Evolutionary conservation across 352 stramenopile genomes (phyloP).

Genomic region (Thalassiosira exigua): DNA sequence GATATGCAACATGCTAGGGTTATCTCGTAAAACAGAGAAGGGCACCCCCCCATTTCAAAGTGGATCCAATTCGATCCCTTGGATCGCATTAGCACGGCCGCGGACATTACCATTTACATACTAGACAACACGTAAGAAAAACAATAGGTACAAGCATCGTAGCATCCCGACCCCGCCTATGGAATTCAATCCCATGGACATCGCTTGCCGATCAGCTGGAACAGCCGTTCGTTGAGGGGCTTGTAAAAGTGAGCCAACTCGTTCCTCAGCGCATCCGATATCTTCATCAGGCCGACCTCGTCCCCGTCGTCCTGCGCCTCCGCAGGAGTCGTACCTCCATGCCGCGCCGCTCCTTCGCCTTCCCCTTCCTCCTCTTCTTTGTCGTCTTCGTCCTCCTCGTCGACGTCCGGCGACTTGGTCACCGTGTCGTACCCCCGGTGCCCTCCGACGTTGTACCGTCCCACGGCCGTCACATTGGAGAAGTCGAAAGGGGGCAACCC

Average conservation of each 20-base stretch:
- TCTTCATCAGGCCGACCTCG: conserved; percentile 43
- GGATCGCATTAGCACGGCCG: too few species aligned
- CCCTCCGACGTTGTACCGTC: conserved; percentile 81
- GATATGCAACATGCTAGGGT: too few species aligned
- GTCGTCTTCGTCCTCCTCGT: conserved; percentile 35
- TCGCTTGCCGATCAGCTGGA: conserved; percentile 69
- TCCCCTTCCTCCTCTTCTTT: background rate
- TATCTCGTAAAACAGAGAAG: too few species aligned
- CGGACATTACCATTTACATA: too few species aligned
- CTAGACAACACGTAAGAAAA: too few species aligned
- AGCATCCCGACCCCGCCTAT: too few species aligned
- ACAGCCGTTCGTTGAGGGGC: conserved; percentile 83
- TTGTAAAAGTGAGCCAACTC: conserved; percentile 73
- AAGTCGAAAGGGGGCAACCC: conserved; percentile 78
- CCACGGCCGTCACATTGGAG: conserved; percentile 53
- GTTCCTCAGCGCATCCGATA: conserved; percentile 66
- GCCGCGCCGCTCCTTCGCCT: too few species aligned
- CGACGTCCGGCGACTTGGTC: conserved; percentile 55
- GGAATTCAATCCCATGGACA: conserved; percentile 66
- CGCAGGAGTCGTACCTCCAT: too few species aligned
- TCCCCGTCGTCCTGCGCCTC: background rate
- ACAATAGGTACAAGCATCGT: too few species aligned
- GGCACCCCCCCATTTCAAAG: too few species aligned
- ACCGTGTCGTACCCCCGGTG: conserved; percentile 80
- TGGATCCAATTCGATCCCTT: too few species aligned